Evolutionary conservation across 495 filamentous ascomycete genomes (phyloP), one percentile per base, ranked within the genome.

Genomic region (Aspergillus cavernicola): DNA sequence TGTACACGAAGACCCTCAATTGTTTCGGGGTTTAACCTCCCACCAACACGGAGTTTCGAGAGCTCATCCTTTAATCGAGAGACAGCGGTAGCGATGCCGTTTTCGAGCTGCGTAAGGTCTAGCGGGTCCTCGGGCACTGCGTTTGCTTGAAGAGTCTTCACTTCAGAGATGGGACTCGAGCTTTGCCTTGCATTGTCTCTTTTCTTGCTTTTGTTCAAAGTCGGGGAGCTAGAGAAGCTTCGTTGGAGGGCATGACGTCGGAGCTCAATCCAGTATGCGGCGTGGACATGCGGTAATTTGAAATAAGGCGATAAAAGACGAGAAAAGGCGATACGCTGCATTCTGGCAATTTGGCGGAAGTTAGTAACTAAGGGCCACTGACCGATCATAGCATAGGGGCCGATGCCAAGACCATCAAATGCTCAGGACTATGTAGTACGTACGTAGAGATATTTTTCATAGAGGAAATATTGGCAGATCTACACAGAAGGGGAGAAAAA

Each of bases 1-100:
- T 77, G 70, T 39, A 92, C 85, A 13, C 80, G 78, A 48, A 95
- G 57, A 9, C 69, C 68, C 61, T 90, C 87, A 29, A 95, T 67
- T 0, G 75, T 54, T 32, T 86, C 82, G 0, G 85, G 80, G 62
- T 86, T 87, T 70, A 90, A 83, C 15, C 86, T 74, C 1, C 85
- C 85, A 23, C 87, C 84, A 0, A 78, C 69, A 1, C 83, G 76
- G 18, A 91, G 72, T 61, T 85, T 83, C 31, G 80, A 79, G 7
- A 93, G 76, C n/a, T 83, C 76, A 54, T 81, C 78, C 33, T 75
- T 77, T 48, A 86, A 75, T 53, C 76, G 77, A 57, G 77, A 73
- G 32, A 85, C 70, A 23, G 79, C 73, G 38, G 72, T 69, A 20
- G 72, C 64, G 53, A 91, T 83, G n/a, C 78, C 76, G 24, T 73